phyloP scores from a whole-genome alignment of 1,284 basidiomycete genomes.

The Laetiporus sulphureus region DNA sequence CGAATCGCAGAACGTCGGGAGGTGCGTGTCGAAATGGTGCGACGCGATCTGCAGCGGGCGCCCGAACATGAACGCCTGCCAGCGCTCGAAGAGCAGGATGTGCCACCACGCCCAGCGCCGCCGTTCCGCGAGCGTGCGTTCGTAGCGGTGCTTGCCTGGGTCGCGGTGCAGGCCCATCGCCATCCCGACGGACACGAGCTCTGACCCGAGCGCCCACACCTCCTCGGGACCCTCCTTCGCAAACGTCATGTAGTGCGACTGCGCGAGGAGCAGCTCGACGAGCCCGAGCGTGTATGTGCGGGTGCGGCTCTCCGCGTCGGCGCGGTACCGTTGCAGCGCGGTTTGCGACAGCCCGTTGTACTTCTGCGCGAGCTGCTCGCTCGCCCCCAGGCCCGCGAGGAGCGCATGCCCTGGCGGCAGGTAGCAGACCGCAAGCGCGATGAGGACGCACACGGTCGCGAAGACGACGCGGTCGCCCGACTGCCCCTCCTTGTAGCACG shows the following conservation, averaged over 20 bases:
- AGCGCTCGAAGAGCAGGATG: conserved; percentile 69
- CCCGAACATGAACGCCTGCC: conserved; percentile 84
- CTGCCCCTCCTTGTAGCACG: conserved; percentile 58
- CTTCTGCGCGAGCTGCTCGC: conserved; percentile 52
- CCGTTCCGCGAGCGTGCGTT: conserved; percentile 59
- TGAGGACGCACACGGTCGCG: conserved; percentile 61
- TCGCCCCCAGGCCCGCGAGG: conserved; percentile 37
- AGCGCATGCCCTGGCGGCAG: conserved; percentile 59
- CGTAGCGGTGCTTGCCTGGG: conserved; percentile 66
- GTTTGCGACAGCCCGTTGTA: conserved; percentile 62
- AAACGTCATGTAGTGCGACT: conserved; percentile 64
- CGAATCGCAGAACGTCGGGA: conserved; percentile 60
- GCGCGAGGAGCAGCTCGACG: conserved; percentile 62
- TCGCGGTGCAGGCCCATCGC: conserved; percentile 81
- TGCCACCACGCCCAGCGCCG: conserved; percentile 86
- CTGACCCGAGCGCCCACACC: conserved; percentile 67
- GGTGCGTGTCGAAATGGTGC: conserved; percentile 73
- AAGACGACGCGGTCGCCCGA: conserved; percentile 63
- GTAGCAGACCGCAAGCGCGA: conserved; percentile 67
- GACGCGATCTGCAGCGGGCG: conserved; percentile 65
- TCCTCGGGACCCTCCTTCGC: conserved; percentile 72
- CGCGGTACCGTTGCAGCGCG: conserved; percentile 56
- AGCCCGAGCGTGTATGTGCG: conserved; percentile 64
- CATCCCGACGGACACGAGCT: conserved; percentile 63
- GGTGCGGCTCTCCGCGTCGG: conserved; percentile 32